Percentiles rank a stretch among this genome's conserved stretches.
Evolutionary conservation across 768 basidiomycete genomes (phyloP).

Genomic region (Paxillus involutus): DNA sequence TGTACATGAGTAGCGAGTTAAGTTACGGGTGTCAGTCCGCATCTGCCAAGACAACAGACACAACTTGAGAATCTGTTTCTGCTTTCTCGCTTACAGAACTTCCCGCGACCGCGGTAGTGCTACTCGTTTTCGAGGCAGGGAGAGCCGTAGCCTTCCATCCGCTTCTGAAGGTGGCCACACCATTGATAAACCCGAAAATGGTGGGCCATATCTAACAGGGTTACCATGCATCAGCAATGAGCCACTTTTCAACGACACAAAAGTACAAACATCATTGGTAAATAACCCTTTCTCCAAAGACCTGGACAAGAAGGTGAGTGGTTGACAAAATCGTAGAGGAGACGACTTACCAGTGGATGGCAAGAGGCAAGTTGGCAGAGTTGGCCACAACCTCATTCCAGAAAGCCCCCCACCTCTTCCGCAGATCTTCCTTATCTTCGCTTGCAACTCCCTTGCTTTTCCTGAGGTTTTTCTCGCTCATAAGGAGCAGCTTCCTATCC

Average conservation of each 20-base stretch:
- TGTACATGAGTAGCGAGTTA: neutral
- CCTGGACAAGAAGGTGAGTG: conserved; percentile 38
- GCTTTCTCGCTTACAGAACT: conserved; percentile 12
- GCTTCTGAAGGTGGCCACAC: conserved; percentile 59
- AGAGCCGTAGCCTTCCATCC: conserved; percentile 71
- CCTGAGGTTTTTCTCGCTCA: conserved; percentile 52
- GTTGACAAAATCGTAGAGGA: neutral
- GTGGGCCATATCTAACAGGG: conserved; percentile 37
- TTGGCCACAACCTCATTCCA: conserved; percentile 75
- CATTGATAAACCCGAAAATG: conserved; percentile 47
- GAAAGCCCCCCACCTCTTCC: conserved; percentile 61
- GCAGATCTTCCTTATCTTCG: conserved; percentile 55
- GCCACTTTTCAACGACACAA: neutral
- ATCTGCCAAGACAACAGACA: neutral
- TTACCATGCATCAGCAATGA: conserved; percentile 1
- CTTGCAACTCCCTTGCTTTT: conserved; percentile 56
- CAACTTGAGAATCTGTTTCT: conserved; percentile 7
- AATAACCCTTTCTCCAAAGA: conserved; percentile 69
- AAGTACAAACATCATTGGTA: conserved; percentile 56
- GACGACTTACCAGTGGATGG: conserved; percentile 72
- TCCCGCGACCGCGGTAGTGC: neutral
- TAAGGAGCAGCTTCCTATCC: conserved; percentile 58
- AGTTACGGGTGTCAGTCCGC: neutral
- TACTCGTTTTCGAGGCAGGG: conserved; percentile 4
- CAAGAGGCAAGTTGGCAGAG: conserved; percentile 74